Percentiles rank a stretch among this genome's conserved stretches.
Evolutionary conservation across 495 filamentous ascomycete species (phyloP).

Genomic region (Penicillium coffeae): DNA sequence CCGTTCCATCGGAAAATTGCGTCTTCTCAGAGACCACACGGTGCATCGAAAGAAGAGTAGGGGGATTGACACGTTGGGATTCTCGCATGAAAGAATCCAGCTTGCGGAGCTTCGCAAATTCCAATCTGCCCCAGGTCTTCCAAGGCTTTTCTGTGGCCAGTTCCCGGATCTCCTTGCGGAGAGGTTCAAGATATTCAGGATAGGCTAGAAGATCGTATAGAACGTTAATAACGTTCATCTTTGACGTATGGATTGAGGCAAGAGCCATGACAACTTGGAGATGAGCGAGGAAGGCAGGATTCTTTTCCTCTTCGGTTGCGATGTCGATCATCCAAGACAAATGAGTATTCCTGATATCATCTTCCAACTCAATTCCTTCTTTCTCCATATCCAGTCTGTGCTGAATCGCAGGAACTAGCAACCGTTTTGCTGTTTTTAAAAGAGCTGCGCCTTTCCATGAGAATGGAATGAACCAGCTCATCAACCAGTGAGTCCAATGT

Average conservation of each 20-base stretch:
- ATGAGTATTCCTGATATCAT: not conserved
- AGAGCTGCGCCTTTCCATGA: not conserved
- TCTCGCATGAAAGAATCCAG: slow-evolving; percentile 3
- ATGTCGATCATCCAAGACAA: slow-evolving; percentile 3
- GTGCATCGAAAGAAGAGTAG: not conserved
- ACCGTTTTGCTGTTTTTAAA: not conserved
- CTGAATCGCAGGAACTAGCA: not conserved
- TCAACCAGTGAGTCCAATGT: not conserved
- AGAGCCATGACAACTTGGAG: not conserved
- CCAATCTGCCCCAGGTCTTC: not conserved
- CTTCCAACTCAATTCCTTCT: not conserved
- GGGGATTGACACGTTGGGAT: slow-evolving; percentile 1
- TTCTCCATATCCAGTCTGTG: not conserved
- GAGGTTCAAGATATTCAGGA: not conserved
- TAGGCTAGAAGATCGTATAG: slow-evolving; percentile 1
- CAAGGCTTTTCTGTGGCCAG: not conserved
- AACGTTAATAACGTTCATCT: not conserved
- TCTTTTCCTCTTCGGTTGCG: not conserved
- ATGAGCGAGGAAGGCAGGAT: not conserved
- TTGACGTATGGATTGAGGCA: not conserved
- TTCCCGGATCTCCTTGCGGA: not conserved
- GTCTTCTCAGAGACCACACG: not conserved
- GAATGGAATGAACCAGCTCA: not conserved
- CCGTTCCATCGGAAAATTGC: not conserved
- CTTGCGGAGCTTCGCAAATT: not conserved